Evolutionary conservation across 164 flowering plant genomes (phyloP).

Genomic region (Kalanchoe fedtschenkoi): DNA sequence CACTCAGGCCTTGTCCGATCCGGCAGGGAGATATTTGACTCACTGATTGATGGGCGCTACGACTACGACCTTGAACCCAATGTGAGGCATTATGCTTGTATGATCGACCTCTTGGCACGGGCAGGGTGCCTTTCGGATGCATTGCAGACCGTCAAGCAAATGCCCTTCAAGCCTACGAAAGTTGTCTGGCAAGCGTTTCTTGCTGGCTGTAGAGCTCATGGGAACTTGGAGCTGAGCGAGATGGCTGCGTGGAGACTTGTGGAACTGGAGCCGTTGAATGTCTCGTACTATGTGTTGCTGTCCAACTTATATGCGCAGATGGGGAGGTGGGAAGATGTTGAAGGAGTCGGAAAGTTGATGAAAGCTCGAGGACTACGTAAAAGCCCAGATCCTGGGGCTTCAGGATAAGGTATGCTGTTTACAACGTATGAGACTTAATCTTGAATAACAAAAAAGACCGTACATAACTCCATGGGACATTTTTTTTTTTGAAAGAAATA

Average conservation of each 20-base stretch:
- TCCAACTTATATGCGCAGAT: constrained; percentile 42
- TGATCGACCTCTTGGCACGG: constrained; percentile 38
- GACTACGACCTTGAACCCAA: constrained; percentile 29
- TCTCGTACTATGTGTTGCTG: constrained; percentile 28
- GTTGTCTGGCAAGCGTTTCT: constrained; percentile 47
- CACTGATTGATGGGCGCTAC: constrained; percentile 23
- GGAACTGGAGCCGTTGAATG: constrained; percentile 34
- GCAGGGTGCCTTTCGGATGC: constrained; percentile 37
- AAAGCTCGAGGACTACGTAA: constrained; percentile 31
- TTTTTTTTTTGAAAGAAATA: too few species aligned
- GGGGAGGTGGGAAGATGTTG: constrained; percentile 41
- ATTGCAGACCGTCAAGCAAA: constrained; percentile 17
- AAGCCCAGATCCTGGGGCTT: constrained; percentile 30
- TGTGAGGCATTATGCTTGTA: constrained; percentile 41
- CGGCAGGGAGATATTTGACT: constrained; percentile 27
- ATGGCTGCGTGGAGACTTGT: constrained; percentile 40
- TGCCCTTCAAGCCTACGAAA: constrained; percentile 44
- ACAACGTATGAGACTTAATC: too few species aligned
- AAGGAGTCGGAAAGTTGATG: constrained; percentile 31
- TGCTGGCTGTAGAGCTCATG: constrained; percentile 30
- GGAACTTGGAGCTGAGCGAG: constrained; percentile 30
- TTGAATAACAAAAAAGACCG: too few species aligned
- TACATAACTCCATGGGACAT: too few species aligned
- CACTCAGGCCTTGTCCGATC: constrained; percentile 36
- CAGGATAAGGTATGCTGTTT: too few species aligned